phyloP scores from a whole-genome alignment of 768 basidiomycete species.

The Mrakia gelida region DNA sequence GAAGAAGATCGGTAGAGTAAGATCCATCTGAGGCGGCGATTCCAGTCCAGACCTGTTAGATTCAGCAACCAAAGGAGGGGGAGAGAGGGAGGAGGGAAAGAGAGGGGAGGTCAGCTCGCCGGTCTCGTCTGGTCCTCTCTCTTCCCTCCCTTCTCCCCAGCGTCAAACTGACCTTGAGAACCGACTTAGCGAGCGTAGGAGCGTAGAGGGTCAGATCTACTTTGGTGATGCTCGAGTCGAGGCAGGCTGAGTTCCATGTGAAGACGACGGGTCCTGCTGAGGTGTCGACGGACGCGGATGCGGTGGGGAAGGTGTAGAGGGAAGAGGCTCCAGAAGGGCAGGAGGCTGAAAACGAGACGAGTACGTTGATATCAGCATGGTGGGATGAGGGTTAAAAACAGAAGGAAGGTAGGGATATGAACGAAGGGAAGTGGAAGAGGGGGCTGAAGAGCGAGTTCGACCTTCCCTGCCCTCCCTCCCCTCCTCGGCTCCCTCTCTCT shows the following conservation, averaged over 20 bases:
- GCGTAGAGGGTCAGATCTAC: constrained; percentile 26
- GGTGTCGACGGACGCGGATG: neutral
- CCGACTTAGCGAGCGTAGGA: neutral
- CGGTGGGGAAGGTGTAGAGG: constrained; percentile 22
- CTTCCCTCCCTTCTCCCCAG: neutral
- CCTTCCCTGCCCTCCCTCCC: too few relatives aligned
- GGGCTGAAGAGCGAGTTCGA: too few relatives aligned
- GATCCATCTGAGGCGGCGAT: neutral
- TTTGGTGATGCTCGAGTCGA: neutral
- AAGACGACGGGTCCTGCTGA: neutral
- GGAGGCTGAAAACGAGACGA: neutral
- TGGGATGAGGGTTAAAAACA: neutral
- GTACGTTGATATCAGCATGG: neutral
- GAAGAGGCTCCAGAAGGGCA: neutral
- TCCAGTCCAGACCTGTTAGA: neutral
- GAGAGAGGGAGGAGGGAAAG: neutral
- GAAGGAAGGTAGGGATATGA: neutral
- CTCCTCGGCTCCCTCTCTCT: too few relatives aligned
- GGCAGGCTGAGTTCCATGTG: constrained; percentile 21
- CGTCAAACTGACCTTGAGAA: constrained; percentile 15
- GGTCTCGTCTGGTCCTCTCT: neutral
- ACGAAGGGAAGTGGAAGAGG: neutral
- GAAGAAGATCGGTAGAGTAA: constrained; percentile 12
- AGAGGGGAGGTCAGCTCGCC: neutral
- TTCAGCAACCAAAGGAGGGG: neutral